A percentile compares a stretch with the other conserved stretches of the same genome.
Evolutionary conservation across 2,329 filamentous ascomycete genomes (phyloP).

Genomic region (Microsporum ferrugineum): DNA sequence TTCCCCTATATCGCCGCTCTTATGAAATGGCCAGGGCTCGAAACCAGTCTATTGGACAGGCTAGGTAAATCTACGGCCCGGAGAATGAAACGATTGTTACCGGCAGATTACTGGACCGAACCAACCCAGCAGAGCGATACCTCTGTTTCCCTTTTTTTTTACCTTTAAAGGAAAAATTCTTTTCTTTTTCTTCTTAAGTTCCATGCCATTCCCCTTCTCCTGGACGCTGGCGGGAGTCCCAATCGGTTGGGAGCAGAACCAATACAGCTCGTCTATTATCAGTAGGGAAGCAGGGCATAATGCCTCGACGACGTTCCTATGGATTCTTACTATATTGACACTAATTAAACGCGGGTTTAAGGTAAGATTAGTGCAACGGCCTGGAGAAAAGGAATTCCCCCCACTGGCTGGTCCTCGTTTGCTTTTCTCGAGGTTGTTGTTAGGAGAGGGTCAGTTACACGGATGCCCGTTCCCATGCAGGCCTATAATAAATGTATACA

Average conservation of each 20-base stretch:
- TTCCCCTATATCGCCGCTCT: neutral
- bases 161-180: neutral
- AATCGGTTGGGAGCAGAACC: neutral
- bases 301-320: neutral
- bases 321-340: neutral
- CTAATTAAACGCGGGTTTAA: constrained; percentile 3
- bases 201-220: neutral
- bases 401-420: neutral
- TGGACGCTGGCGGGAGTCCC: neutral
- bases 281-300: neutral
- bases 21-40: neutral
- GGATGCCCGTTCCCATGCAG: neutral
- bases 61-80: constrained; percentile 3
- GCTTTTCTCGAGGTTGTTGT: neutral
- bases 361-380: constrained; percentile 4
- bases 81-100: constrained; percentile 4
- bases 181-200: neutral
- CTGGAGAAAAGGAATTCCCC: neutral
- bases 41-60: constrained; percentile 1
- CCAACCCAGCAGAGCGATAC: neutral
- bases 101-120: neutral
- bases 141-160: neutral
- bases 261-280: neutral
- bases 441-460: neutral
- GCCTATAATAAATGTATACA: neutral